phyloP scores from a whole-genome alignment of 2,329 filamentous ascomycete species.

The Cordyceps javanica region DNA sequence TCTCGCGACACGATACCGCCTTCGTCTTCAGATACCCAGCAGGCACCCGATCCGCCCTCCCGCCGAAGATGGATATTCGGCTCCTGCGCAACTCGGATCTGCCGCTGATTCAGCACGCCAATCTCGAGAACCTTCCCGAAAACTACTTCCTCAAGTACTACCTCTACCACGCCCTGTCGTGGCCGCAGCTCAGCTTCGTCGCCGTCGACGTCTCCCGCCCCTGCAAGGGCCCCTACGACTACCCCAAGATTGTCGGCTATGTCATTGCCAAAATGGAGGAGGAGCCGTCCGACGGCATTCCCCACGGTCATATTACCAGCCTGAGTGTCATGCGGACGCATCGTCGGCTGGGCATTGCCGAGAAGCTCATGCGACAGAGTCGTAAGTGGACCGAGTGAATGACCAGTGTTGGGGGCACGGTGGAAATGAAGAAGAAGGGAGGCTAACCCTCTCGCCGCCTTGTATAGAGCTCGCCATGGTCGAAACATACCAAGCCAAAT shows the following conservation, averaged over 20 bases:
- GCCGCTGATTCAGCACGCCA: conserved; percentile 91
- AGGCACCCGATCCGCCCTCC: conserved; percentile 13
- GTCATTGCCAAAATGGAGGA: conserved; percentile 99
- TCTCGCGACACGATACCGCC: not conserved
- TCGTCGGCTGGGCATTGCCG: conserved; percentile 80
- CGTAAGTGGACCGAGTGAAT: too few relatives aligned
- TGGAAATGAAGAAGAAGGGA: too few relatives aligned
- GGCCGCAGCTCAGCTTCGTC: conserved; percentile 95
- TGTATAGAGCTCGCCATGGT: conserved; percentile 69
- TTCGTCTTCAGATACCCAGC: not conserved
- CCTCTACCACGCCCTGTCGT: conserved; percentile 95
- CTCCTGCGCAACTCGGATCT: conserved; percentile 77
- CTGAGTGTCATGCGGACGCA: conserved; percentile 96
- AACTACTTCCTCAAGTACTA: conserved; percentile 99
- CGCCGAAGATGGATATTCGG: conserved; percentile 73
- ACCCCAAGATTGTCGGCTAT: conserved; percentile 96
- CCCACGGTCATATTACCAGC: conserved; percentile 93
- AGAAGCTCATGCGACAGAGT: conserved; percentile 95
- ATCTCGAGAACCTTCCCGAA: conserved; percentile 97
- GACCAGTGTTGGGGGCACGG: too few relatives aligned
- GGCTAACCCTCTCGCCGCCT: not conserved
- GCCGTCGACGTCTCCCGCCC: conserved; percentile 86
- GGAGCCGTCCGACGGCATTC: conserved; percentile 83
- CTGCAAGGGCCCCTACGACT: conserved; percentile 71
- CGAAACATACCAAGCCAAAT: conserved; percentile 83